A percentile compares a stretch with the other conserved stretches of the same genome.
These are phyloP conservation scores for Pseudovirgaria hyperparasitica DNA, from an alignment of 2,329 filamentous ascomycete species.

Conservation along the genomic window DNA sequence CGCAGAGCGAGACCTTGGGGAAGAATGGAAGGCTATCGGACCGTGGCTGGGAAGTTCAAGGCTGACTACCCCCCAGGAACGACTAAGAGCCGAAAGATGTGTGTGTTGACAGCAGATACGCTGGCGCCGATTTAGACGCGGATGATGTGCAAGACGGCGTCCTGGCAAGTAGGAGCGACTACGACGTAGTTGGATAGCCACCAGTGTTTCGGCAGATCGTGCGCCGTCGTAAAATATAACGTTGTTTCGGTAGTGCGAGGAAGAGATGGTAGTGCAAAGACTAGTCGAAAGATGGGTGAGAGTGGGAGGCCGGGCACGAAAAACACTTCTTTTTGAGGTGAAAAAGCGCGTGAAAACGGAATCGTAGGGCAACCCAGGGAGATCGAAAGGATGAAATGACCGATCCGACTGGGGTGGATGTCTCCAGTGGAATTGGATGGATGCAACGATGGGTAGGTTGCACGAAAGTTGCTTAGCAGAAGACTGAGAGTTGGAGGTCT, in stretches of 20 bases:
- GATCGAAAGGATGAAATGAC: too few relatives aligned
- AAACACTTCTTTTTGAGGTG: slow-evolving; percentile 3
- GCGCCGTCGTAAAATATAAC: slow-evolving; percentile 25
- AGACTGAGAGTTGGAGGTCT: too few relatives aligned
- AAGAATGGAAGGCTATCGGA: too few relatives aligned
- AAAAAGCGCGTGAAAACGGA: not conserved
- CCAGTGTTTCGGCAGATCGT: slow-evolving; percentile 26
- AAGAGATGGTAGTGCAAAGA: slow-evolving; percentile 1
- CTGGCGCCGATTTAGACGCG: slow-evolving; percentile 34
- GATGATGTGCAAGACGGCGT: slow-evolving; percentile 36
- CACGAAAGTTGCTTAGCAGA: too few relatives aligned
- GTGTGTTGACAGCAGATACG: slow-evolving; percentile 19
- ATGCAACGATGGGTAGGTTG: too few relatives aligned
- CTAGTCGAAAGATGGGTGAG: slow-evolving; percentile 3
- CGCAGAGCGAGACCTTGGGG: too few relatives aligned
- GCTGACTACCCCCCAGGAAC: too few relatives aligned
- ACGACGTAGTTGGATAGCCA: slow-evolving; percentile 21
- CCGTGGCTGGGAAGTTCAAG: slow-evolving; percentile 9
- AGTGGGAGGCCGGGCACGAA: slow-evolving; percentile 2
- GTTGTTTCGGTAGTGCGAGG: too few relatives aligned
- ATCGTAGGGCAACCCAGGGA: not conserved
- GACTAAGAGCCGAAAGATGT: slow-evolving; percentile 23
- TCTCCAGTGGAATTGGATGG: too few relatives aligned
- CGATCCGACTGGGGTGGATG: too few relatives aligned
- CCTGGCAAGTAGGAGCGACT: slow-evolving; percentile 19